Evolutionary conservation across 2,329 filamentous ascomycete genomes (phyloP), one percentile per base, ranked within the genome.

Genomic region (Aspergillus nomiae): DNA sequence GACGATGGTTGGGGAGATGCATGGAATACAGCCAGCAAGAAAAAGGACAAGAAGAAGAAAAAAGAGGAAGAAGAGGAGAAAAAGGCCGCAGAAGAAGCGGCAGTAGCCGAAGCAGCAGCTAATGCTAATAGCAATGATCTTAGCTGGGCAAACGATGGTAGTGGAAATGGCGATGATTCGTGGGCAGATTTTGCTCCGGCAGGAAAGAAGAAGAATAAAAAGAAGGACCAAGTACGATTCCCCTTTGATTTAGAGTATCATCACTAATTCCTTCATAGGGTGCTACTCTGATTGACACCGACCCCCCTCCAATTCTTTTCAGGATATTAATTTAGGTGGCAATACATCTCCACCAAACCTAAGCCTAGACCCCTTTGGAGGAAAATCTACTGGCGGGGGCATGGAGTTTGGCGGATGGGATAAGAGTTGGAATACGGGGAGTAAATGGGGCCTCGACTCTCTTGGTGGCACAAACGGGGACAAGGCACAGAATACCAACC

Each of bases 281-380:
- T 50, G 65, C 68, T 30, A 78, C 75, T 48, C 70, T 76, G 43
- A 67, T 71, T 7, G 67, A 79, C 54, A 73, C 74, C 7, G 77
- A 78, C 24, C 73, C 76, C 71, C 80, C 14, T 68, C 77, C 50
- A 84, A 85, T 61, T 78, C 83, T n/a, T 91, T 92, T 68, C 84
- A 90, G 51, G 89, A 92, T 32, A 87, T 92, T 67, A 90, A 87
- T 70, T 76, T 92, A 30, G 85, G 88, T 67, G 87, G 89, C 61
- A 72, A 78, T 30, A 82, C 80, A n/a, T 85, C 87, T 1, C 85
- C 86, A 60, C 72, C 87, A 7, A 85, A 88, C 65, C 72, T 87
- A 16, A 84, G 81, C 63, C 83, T 88, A 69, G 84, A 83, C 67
- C 80, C 81, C 56, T 74, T 79, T n/a, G 77, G 73, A 30, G 72